Conservation (phyloP, 768 basidiomycete genomes). For the Baorangia bicolor region DNA sequence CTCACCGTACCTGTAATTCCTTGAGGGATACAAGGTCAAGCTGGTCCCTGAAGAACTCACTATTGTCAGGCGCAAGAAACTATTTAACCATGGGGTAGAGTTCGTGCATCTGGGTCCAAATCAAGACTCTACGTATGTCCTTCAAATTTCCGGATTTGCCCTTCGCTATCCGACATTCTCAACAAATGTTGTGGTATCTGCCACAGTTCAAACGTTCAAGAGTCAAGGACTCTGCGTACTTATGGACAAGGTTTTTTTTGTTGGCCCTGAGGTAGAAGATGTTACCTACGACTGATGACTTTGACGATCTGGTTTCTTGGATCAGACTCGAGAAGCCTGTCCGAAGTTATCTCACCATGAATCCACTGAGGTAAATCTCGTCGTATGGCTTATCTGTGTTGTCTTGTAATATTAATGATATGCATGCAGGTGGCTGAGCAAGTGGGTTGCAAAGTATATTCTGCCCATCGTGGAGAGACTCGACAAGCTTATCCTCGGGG, state of each 20-base stretch:
- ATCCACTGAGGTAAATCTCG: neutral
- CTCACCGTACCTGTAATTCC: conserved; percentile 35
- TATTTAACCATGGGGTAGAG: conserved; percentile 43
- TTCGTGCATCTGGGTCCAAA: conserved; percentile 15
- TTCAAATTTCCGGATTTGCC: conserved; percentile 12
- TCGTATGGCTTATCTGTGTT: neutral
- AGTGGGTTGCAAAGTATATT: conserved; percentile 38
- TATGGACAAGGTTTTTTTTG: conserved; percentile 41
- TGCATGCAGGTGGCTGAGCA: conserved; percentile 8
- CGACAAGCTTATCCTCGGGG: conserved; percentile 34
- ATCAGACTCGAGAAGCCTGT: conserved; percentile 39
- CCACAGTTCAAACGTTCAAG: conserved; percentile 10
- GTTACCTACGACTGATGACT: conserved; percentile 33
- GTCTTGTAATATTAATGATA: neutral
- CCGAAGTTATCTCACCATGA: neutral
- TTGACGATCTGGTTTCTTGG: conserved; percentile 37
- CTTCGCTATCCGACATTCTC: conserved; percentile 21
- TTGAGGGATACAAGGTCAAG: conserved; percentile 36
- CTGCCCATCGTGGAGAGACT: conserved; percentile 37
- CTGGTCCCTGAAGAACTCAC: conserved; percentile 39
- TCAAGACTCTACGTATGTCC: neutral
- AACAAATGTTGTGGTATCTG: conserved; percentile 15
- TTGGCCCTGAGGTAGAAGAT: conserved; percentile 30
- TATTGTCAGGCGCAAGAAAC: conserved; percentile 34
- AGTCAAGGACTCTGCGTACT: conserved; percentile 41